These are phyloP conservation scores for Elsinoe ampelina DNA, from an alignment of 2,329 filamentous ascomycete species.

Conservation along the genomic window DNA sequence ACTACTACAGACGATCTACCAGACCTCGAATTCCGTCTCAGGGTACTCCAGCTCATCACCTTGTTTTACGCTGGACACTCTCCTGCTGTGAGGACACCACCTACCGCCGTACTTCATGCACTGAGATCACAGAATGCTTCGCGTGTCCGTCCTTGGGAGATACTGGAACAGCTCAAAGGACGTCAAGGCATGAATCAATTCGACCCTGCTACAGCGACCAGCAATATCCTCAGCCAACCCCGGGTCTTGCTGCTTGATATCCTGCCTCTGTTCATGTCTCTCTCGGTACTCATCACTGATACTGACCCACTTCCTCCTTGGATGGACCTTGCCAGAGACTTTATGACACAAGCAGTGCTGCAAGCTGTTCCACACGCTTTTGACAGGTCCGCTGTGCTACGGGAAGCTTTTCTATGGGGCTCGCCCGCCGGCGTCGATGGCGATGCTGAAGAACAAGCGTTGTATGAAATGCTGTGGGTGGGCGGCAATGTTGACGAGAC, in stretches of 20 bases:
- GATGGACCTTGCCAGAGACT: conserved; percentile 38
- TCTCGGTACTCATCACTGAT: conserved; percentile 28
- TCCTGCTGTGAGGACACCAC: conserved; percentile 31
- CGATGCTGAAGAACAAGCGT: not conserved
- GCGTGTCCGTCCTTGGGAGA: conserved; percentile 20
- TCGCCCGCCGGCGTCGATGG: conserved; percentile 20
- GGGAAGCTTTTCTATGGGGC: conserved; percentile 37
- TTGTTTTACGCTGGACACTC: conserved; percentile 37
- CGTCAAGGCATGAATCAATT: too few relatives aligned
- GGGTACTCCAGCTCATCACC: conserved; percentile 39
- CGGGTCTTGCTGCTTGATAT: conserved; percentile 31
- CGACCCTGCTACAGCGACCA: too few relatives aligned
- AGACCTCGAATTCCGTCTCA: conserved; percentile 40
- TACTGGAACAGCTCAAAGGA: too few relatives aligned
- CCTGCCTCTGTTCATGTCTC: conserved; percentile 39
- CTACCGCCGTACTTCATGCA: conserved; percentile 26
- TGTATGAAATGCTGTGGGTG: conserved; percentile 17
- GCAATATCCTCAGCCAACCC: too few relatives aligned
- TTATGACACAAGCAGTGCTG: conserved; percentile 42
- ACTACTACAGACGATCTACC: conserved; percentile 25
- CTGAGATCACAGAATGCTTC: conserved; percentile 30
- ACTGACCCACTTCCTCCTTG: conserved; percentile 27
- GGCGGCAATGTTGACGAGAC: conserved; percentile 15
- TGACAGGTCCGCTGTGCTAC: conserved; percentile 18
- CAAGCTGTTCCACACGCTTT: conserved; percentile 45